phyloP scores from a whole-genome alignment of 2,329 filamentous ascomycete species.

The Plenodomus biglobosus region DNA sequence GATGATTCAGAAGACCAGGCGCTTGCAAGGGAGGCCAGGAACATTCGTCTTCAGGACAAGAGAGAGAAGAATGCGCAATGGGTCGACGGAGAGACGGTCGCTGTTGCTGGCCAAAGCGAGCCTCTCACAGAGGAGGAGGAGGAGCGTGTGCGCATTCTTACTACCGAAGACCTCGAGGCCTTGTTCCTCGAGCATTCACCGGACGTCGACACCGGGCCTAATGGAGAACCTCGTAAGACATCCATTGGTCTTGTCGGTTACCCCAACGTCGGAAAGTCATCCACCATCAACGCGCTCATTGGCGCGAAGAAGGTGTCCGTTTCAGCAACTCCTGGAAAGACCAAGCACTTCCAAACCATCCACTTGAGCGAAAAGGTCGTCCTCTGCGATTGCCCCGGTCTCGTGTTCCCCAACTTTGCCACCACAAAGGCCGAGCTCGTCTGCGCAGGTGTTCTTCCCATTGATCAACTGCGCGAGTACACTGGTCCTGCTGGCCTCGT shows the following conservation, averaged over 20 bases:
- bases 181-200: slow-evolving; percentile 80
- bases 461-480: slow-evolving; percentile 93
- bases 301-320: slow-evolving; percentile 98
- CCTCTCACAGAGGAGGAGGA: slow-evolving; percentile 43
- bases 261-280: slow-evolving; percentile 98
- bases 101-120: slow-evolving; percentile 40
- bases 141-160: slow-evolving; percentile 70
- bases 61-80: slow-evolving; percentile 46
- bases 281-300: slow-evolving; percentile 98
- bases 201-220: slow-evolving; percentile 54
- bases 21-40: slow-evolving; percentile 48
- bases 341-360: slow-evolving; percentile 98
- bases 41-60: slow-evolving; percentile 51
- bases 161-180: slow-evolving; percentile 87
- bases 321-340: slow-evolving; percentile 95
- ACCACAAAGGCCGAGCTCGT: slow-evolving; percentile 95
- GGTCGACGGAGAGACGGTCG: slow-evolving; percentile 45
- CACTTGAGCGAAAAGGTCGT: slow-evolving; percentile 87
- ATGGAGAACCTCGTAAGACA: slow-evolving; percentile 64
- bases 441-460: slow-evolving; percentile 90
- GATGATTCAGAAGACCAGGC: slow-evolving; percentile 57
- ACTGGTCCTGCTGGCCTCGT: slow-evolving; percentile 84
- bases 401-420: slow-evolving; percentile 98
- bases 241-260: slow-evolving; percentile 95
- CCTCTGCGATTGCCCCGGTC: slow-evolving; percentile 95